Conservation (phyloP, 2,329 filamentous ascomycete genomes). For the Ceratocystis papillata region DNA sequence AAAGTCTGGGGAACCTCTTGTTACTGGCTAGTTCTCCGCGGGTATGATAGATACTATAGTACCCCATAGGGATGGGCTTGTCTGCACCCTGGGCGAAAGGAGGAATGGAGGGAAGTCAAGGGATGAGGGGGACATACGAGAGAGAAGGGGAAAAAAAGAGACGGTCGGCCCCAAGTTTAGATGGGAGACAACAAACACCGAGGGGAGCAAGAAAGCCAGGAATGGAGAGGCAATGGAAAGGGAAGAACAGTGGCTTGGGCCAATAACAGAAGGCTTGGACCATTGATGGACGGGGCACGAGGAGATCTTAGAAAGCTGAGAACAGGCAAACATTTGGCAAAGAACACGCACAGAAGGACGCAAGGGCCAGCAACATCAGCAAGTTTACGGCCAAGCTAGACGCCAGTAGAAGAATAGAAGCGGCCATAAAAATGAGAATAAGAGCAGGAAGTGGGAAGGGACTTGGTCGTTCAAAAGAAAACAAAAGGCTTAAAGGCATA, state of each 20-base stretch:
- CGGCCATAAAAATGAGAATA: too few species aligned
- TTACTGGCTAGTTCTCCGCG: neutral
- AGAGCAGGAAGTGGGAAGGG: neutral
- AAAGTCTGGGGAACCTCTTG: neutral
- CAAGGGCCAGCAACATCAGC: slow-evolving; percentile 1
- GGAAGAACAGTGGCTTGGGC: slow-evolving; percentile 5
- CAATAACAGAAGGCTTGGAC: neutral
- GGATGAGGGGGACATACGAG: neutral
- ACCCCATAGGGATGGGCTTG: neutral
- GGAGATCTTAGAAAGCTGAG: neutral
- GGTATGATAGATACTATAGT: neutral
- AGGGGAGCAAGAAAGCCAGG: neutral
- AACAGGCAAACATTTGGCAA: slow-evolving; percentile 4
- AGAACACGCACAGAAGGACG: slow-evolving; percentile 11
- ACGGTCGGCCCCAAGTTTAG: too few species aligned
- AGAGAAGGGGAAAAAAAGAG: neutral
- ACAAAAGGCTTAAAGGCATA: neutral
- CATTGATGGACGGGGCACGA: neutral
- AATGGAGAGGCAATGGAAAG: neutral
- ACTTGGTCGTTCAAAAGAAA: neutral
- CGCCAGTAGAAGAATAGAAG: neutral
- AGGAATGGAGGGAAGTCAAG: neutral
- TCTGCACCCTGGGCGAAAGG: neutral
- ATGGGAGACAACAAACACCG: neutral
- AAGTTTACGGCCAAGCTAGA: neutral